A percentile compares a stretch with the other conserved stretches of the same genome.
phyloP scores from a whole-genome alignment of 306 rosid species.

The Benincasa hispida region DNA sequence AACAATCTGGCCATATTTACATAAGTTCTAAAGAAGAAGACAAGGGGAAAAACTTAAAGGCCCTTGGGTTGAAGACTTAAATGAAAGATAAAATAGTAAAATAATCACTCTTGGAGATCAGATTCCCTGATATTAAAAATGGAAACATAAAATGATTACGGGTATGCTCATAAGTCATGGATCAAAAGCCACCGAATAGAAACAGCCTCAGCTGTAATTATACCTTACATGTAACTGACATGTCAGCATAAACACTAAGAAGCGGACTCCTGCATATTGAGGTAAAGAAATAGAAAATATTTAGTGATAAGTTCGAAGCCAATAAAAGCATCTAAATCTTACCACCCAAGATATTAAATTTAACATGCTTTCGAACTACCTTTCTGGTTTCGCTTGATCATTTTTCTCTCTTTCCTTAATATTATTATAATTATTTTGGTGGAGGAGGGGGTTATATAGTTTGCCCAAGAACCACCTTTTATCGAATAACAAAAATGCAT shows the following conservation, averaged over 20 bases:
- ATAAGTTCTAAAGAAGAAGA: neutral
- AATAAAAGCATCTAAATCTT: neutral
- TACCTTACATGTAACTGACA: conserved; percentile 96
- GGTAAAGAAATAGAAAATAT: neutral
- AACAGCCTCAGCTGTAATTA: neutral
- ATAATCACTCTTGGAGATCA: neutral
- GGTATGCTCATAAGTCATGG: neutral
- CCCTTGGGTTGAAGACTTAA: too few species aligned
- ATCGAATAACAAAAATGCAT: neutral
- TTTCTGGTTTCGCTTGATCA: neutral
- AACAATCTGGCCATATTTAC: neutral
- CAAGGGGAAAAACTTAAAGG: too few species aligned
- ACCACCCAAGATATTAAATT: neutral
- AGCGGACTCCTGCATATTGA: conserved; percentile 81
- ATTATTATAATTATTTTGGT: neutral
- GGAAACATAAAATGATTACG: neutral
- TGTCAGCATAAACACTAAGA: conserved; percentile 93
- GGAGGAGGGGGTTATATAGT: neutral
- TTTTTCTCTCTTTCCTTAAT: neutral
- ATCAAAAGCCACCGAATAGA: neutral
- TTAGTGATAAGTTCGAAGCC: neutral
- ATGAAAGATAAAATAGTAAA: neutral
- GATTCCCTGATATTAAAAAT: neutral
- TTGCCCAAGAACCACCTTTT: neutral
- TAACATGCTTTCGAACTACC: neutral